phyloP scores from a whole-genome alignment of 2,329 filamentous ascomycete genomes.

The Hypoxylon sp. region DNA sequence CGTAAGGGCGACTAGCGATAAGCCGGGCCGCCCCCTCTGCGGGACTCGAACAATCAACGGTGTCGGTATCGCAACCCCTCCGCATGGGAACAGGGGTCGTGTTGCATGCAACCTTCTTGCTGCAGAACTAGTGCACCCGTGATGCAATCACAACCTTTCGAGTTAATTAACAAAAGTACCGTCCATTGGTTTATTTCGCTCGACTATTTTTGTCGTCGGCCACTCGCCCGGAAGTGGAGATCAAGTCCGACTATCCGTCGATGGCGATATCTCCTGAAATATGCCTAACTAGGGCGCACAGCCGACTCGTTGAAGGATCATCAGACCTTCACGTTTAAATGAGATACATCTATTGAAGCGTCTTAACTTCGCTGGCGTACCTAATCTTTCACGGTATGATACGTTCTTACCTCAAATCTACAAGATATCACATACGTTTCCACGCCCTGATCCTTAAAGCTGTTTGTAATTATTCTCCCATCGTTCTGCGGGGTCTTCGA shows the following conservation, averaged over 20 bases:
- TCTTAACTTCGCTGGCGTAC: conserved; percentile 9
- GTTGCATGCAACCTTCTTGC: conserved; percentile 36
- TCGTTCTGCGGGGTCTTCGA: conserved; percentile 3
- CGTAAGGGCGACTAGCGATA: conserved; percentile 11
- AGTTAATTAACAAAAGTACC: conserved; percentile 25
- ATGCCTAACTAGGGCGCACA: conserved; percentile 22
- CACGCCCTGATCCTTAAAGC: conserved; percentile 1
- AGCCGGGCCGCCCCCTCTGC: conserved; percentile 10
- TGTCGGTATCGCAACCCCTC: conserved; percentile 30
- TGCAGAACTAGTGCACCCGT: conserved; percentile 37
- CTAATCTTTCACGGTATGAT: conserved; percentile 10
- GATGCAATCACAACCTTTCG: conserved; percentile 26
- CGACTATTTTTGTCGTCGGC: conserved; percentile 42
- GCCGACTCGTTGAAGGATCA: conserved; percentile 21
- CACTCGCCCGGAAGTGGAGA: conserved; percentile 34
- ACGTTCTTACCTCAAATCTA: conserved; percentile 7
- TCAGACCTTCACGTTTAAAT: conserved; percentile 18
- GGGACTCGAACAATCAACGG: neutral
- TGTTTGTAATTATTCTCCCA: neutral
- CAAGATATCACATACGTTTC: conserved; percentile 13
- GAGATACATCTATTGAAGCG: conserved; percentile 10
- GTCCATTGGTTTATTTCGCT: conserved; percentile 19
- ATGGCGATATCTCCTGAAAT: conserved; percentile 33
- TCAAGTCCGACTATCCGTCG: conserved; percentile 27
- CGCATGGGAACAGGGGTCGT: conserved; percentile 19